These are phyloP conservation scores for Starmerella kuoi DNA, from an alignment of 805 yeast genomes.

Conservation along the genomic window DNA sequence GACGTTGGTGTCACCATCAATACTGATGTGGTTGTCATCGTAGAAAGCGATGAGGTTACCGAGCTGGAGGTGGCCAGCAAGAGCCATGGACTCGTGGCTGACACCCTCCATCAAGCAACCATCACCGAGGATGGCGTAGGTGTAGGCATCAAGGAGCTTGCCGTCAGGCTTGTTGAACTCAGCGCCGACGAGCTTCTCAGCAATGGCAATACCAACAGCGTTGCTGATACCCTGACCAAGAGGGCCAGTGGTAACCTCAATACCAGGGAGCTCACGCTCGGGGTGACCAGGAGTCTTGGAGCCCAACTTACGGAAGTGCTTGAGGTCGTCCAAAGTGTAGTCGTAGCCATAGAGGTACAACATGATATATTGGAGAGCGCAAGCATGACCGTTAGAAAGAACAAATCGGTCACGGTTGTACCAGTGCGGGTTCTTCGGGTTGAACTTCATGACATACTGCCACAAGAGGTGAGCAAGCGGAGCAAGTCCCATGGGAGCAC, in stretches of 20 bases:
- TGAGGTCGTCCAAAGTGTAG: constrained; percentile 69
- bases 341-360: constrained; percentile 79
- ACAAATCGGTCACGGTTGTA: constrained; percentile 91
- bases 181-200: constrained; percentile 84
- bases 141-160: constrained; percentile 59
- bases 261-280: constrained; percentile 79
- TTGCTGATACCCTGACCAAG: constrained; percentile 95
- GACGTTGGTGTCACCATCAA: constrained; percentile 80
- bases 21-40: constrained; percentile 94
- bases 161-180: constrained; percentile 81
- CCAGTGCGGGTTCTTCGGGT: constrained; percentile 88
- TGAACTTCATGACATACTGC: constrained; percentile 62
- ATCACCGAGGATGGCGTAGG: constrained; percentile 81
- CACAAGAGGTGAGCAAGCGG: constrained; percentile 86
- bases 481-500: constrained; percentile 97
- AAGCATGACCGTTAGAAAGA: constrained; percentile 92
- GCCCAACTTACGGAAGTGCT: constrained; percentile 76
- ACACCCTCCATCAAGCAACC: constrained; percentile 99
- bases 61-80: constrained; percentile 92
- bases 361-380: constrained; percentile 75
- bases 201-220: constrained; percentile 94
- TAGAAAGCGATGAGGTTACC: constrained; percentile 88
- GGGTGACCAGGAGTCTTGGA: constrained; percentile 98
- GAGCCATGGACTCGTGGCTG: constrained; percentile 81
- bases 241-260: constrained; percentile 97